Conservation (phyloP, 1,284 basidiomycete genomes). For the Xerocomus minutiporus region DNA sequence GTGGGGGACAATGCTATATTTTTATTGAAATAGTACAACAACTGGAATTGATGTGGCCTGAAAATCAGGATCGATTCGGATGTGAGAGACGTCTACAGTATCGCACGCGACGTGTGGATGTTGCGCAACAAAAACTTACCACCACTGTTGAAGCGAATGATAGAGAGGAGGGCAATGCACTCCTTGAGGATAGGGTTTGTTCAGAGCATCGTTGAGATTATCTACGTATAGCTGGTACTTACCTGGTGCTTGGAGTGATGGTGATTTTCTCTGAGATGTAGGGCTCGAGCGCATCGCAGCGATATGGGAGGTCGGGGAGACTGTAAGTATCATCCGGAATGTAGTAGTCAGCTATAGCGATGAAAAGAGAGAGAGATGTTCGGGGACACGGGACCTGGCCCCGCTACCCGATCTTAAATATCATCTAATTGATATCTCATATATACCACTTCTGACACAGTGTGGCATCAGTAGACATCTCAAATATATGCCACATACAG, state of each 20-base stretch:
- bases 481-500: too few relatives aligned
- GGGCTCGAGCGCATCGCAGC: background rate
- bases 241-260: background rate
- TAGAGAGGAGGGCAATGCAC: background rate
- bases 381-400: too few relatives aligned
- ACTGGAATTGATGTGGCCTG: background rate
- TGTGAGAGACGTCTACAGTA: too few relatives aligned
- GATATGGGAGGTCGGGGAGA: background rate
- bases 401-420: too few relatives aligned
- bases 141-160: background rate
- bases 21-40: background rate
- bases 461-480: too few relatives aligned
- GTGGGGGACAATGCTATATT: too few relatives aligned
- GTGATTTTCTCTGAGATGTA: background rate
- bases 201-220: background rate
- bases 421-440: too few relatives aligned
- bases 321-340: background rate
- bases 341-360: background rate
- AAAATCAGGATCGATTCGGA: too few relatives aligned
- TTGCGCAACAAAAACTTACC: background rate
- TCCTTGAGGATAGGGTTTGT: background rate
- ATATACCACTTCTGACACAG: too few relatives aligned
- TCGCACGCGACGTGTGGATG: too few relatives aligned
- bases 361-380: background rate
- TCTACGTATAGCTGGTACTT: background rate